Evolutionary conservation across 345 rosid genomes (phyloP).

Genomic region (Arabidopsis thaliana): TAIR10.1 NC_003075.7:989501-990000

Average conservation of each 20-base stretch:
- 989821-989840: conserved; percentile 33
- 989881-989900: conserved; percentile 97
- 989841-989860: conserved; percentile 88
- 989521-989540: conserved; percentile 95
- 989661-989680: conserved; percentile 94
- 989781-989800: conserved; percentile 17
- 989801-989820: conserved; percentile 9
- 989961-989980: conserved; percentile 18
- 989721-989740: conserved; percentile 86
- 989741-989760: conserved; percentile 11
- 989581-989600: conserved; percentile 27
- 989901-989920: conserved; percentile 92
- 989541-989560: conserved; percentile 88
- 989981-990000: neutral
- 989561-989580: conserved; percentile 27
- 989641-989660: conserved; percentile 92
- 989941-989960: conserved; percentile 27
- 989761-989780: neutral
- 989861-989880: conserved; percentile 83
- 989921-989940: conserved; percentile 59
- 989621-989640: conserved; percentile 21
- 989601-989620: conserved; percentile 26
- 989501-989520: conserved; percentile 87
- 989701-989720: conserved; percentile 97
- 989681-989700: conserved; percentile 98